Evolutionary conservation across 495 filamentous ascomycete species (phyloP), one percentile per base, ranked within the genome.

Genomic region (Pyrenula massariospora): DNA sequence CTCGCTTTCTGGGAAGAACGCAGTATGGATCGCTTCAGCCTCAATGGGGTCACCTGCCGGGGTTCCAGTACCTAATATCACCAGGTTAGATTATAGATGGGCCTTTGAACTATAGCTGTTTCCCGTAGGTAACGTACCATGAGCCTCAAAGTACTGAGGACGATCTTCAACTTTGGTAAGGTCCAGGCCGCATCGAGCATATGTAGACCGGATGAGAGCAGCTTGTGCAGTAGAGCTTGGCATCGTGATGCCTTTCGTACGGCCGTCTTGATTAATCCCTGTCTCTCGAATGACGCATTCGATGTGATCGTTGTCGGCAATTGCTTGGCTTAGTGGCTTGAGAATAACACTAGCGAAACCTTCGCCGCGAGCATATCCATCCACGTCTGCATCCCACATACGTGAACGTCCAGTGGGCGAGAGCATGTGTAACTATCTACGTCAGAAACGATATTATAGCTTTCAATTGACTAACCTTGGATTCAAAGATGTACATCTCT

Each of bases 111-210:
- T 36, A 10, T 42, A 24, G 56, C 78, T 76, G 3, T 79, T 80
- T 0, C 68, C 76, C 22, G 52, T 52, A 12, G 80, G 83, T 12
- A 80, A 79, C 0, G 80, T 83, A 10, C 76, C 66, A 54, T 70
- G 67, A 12, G 60, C 59, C 36, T 70, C 62, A 48, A 65, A 36
- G 36, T 55, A 65, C 53, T 54, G 62, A 61, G 53, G 11, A 25
- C 56, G 42, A 20, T 63, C 59, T 12, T 60, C 8, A 0, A 67
- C 68, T 5, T 57, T n/a, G 19, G 22, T 54, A 23, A 71, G 0
- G 70, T 66, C 24, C 62, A 64, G n/a, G 1, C 57, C 58, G 0
- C 57, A 58, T 25, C 53, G 25, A 20, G 53, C 50, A 56, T 66
- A 67, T 12, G 57, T 57, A 2, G 50, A 36, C 12, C 50, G 52